Base-by-base conservation (phyloP, 2,329 filamentous ascomycete species). In the Diaporthe sp. region DNA sequence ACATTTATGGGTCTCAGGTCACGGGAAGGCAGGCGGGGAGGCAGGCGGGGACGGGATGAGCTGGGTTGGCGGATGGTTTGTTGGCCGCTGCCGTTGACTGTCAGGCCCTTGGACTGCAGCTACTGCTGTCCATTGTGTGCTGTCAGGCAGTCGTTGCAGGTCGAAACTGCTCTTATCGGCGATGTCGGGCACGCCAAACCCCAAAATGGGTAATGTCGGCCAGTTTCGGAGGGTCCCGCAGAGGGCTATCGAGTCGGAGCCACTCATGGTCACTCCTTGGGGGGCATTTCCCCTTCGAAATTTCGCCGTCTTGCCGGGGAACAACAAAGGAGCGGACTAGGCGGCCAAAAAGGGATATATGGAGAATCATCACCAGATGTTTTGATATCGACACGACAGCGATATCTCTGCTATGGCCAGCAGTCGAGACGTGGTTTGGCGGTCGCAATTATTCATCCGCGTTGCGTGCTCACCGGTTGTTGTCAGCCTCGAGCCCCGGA, bases 161-260 rank as follows among this genome's bases (percentile, higher is more conserved):
- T 50, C 61, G 22, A 51, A 32, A 8, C 61, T 22, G 10, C 19
- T 73, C 70, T 74, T 58, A 69, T 71, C 65, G 72, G 72, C 74
- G 71, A 69, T 65, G 66, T 75, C 74, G 74, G 74, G 68, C 32
- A 56, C 50, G 6, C 25, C 51, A 32, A 30, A 25, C 17, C 59
- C 71, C 74, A 68, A 71, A 73, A 71, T 56, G 71, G 74, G n/a
- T 66, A 61, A 15, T 70, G 74, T 75, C 74, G 74, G 74, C 71
- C 71, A 73, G 65, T 73, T 63, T 65, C 72, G 71, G 74, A 61
- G 50, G 13, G 19, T 39, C 44, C 63, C 44, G 47, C 47, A 30
- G 63, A 39, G 22, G 15, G 58, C 35, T n/a, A 4, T 63, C 15
- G 58, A 42, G 58, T 61, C 58, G 58, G 58, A 39, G 37, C 37